Evolutionary conservation across 2,329 filamentous ascomycete species (phyloP), one percentile per base, ranked within the genome.

Genomic region (Phaeosphaeriaceae sp.): DNA sequence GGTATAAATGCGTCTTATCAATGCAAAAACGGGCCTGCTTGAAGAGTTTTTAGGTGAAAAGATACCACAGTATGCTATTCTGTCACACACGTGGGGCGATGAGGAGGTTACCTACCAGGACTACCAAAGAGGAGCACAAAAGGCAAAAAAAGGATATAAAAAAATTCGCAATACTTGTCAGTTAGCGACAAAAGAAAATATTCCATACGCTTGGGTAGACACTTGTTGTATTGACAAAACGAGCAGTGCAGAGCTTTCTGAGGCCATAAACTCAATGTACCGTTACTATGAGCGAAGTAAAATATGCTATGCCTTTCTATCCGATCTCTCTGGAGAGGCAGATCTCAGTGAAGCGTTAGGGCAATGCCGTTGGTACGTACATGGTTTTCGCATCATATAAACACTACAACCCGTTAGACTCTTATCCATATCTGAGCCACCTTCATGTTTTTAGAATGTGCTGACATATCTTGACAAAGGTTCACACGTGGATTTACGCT

Each of bases 11-110:
- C 44, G 49, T 15, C 35, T 52, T 12, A 52, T 52, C 26, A 44
- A 48, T 18, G 43, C 45, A 9, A 41, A 38, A 17, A 44, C 39
- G 2, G 15, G 29, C 3, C 12, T 32, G 3, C 30, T 52, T n/a
- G 29, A 48, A 21, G 50, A 50, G 13, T 46, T 53, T 18, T 18
- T 45, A 2, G 46, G 42, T n/a, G 26, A 33, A 16, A 11, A 39
- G 4, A 46, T 50, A 13, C 50, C 50, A 4, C 7, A 46, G 42
- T 53, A 53, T 26, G 50, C 46, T 8, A 50, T 53, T 13, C 33
- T 53, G 9, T 53, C 50, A 1, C 50, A 53, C 15, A 53, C 45
- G 6, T 53, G 50, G 50, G 50, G 26, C 8, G 39, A 50, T 4
- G 41, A 38, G 15, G 50, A 53, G 18, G 46, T 53, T 12, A 35